Evolutionary conservation across 2,329 filamentous ascomycete genomes (phyloP).

Genomic region (Dendrostoma leiphaemia): DNA sequence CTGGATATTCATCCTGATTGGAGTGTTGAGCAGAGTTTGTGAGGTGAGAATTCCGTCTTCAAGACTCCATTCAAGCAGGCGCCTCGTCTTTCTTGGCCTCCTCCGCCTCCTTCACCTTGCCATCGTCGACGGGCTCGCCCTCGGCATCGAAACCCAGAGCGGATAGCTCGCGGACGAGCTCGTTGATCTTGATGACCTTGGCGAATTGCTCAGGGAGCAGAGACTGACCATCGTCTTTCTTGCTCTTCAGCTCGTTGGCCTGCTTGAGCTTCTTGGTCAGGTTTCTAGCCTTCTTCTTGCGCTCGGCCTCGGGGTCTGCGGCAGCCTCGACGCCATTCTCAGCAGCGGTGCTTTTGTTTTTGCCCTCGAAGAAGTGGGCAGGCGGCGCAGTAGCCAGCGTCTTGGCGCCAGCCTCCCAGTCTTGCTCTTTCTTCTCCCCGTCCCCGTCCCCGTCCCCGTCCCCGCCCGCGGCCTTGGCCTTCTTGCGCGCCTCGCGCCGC

Average conservation of each 20-base stretch:
- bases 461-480: slow-evolving; percentile 55
- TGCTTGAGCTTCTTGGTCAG: slow-evolving; percentile 94
- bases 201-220: slow-evolving; percentile 92
- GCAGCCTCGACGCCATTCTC: slow-evolving; percentile 18
- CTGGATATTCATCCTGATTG: neutral
- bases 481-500: slow-evolving; percentile 55
- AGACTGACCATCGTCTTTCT: slow-evolving; percentile 82
- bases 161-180: slow-evolving; percentile 85
- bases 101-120: slow-evolving; percentile 36
- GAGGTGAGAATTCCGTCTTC: neutral
- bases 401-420: slow-evolving; percentile 41
- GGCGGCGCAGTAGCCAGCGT: slow-evolving; percentile 25
- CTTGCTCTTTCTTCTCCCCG: slow-evolving; percentile 43
- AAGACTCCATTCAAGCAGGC: slow-evolving; percentile 9
- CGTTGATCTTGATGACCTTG: slow-evolving; percentile 96
- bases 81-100: slow-evolving; percentile 40
- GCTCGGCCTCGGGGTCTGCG: slow-evolving; percentile 71
- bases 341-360: slow-evolving; percentile 20
- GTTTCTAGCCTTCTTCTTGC: slow-evolving; percentile 89
- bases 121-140: slow-evolving; percentile 50
- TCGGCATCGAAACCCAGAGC: slow-evolving; percentile 80
- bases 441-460: slow-evolving; percentile 47
- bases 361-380: slow-evolving; percentile 23
- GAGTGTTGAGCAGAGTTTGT: neutral
- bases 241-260: slow-evolving; percentile 83